phyloP scores from a whole-genome alignment of 1,139 yeast species.

The Diutina sp. region DNA sequence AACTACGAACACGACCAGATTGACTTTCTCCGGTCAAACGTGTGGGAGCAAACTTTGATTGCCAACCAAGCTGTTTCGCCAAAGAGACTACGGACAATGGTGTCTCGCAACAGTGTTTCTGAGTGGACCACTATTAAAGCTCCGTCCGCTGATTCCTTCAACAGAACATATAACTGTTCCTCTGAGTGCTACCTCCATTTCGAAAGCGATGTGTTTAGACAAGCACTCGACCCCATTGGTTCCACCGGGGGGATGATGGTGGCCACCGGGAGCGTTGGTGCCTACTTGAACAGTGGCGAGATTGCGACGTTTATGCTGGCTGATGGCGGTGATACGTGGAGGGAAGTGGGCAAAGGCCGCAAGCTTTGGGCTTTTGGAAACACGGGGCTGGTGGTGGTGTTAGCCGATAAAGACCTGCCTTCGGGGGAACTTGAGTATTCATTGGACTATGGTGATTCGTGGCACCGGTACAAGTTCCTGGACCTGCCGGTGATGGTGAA shows the following conservation, averaged over 20 bases:
- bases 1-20: not conserved
- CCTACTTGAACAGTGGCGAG: slow-evolving; percentile 34
- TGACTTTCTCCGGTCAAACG: slow-evolving; percentile 77
- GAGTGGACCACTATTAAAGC: slow-evolving; percentile 68
- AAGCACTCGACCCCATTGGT: slow-evolving; percentile 70
- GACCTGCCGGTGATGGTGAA: slow-evolving; percentile 17
- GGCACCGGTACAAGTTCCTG: slow-evolving; percentile 57
- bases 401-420: slow-evolving; percentile 52
- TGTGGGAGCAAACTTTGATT: slow-evolving; percentile 77
- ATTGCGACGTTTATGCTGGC: slow-evolving; percentile 63
- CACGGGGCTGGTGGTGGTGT: slow-evolving; percentile 73
- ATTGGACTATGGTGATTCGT: slow-evolving; percentile 65
- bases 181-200: slow-evolving; percentile 62
- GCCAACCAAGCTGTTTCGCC: slow-evolving; percentile 56
- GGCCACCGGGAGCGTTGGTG: slow-evolving; percentile 94
- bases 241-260: slow-evolving; percentile 81
- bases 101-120: slow-evolving; percentile 88
- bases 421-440: slow-evolving; percentile 46
- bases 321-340: slow-evolving; percentile 91
- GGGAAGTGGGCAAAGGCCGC: slow-evolving; percentile 57
- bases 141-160: slow-evolving; percentile 52
- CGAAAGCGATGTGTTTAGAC: slow-evolving; percentile 85
- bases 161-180: slow-evolving; percentile 40
- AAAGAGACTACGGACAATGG: slow-evolving; percentile 55
- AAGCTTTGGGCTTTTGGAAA: slow-evolving; percentile 96